phyloP scores from a whole-genome alignment of 192 early-diverging fungal genomes.

The Geranomyces michiganensis region DNA sequence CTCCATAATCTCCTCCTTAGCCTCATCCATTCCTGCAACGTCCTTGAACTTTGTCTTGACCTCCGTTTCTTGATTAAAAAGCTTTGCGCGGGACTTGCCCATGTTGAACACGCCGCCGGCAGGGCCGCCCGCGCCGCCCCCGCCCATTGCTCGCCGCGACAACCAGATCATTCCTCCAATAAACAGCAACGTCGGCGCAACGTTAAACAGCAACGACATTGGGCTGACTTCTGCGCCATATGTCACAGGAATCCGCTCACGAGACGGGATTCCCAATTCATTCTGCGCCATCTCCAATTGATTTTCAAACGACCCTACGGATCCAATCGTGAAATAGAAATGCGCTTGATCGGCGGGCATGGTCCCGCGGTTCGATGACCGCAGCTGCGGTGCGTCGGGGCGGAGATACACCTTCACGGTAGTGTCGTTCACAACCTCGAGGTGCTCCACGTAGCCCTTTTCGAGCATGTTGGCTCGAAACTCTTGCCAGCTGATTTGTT shows the following conservation, averaged over 20 bases:
- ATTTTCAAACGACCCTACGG: conserved; percentile 90
- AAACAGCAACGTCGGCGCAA: conserved; percentile 89
- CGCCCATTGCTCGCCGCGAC: conserved; percentile 74
- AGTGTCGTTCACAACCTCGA: conserved; percentile 87
- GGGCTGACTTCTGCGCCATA: conserved; percentile 83
- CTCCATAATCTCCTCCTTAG: conserved; percentile 99
- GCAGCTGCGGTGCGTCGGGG: conserved; percentile 58
- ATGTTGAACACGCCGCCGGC: conserved; percentile 92
- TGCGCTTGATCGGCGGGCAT: conserved; percentile 19
- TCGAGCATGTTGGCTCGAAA: conserved; percentile 87
- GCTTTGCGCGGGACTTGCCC: conserved; percentile 90
- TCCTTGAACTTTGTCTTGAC: conserved; percentile 98
- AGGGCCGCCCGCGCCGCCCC: conserved; percentile 53
- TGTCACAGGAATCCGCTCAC: conserved; percentile 88
- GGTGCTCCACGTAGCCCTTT: conserved; percentile 86
- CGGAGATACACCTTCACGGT: conserved; percentile 79
- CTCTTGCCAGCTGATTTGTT: conserved; percentile 90
- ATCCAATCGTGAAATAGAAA: conserved; percentile 90
- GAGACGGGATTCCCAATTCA: conserved; percentile 88
- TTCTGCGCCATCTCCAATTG: conserved; percentile 85
- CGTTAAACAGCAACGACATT: conserved; percentile 75
- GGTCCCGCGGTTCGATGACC: neutral
- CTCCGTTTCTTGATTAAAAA: conserved; percentile 97
- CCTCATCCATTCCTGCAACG: conserved; percentile 98
- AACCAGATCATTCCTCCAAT: conserved; percentile 87